Conservation (phyloP, 257 asterid species). For the Capsicum chinense region DNA sequence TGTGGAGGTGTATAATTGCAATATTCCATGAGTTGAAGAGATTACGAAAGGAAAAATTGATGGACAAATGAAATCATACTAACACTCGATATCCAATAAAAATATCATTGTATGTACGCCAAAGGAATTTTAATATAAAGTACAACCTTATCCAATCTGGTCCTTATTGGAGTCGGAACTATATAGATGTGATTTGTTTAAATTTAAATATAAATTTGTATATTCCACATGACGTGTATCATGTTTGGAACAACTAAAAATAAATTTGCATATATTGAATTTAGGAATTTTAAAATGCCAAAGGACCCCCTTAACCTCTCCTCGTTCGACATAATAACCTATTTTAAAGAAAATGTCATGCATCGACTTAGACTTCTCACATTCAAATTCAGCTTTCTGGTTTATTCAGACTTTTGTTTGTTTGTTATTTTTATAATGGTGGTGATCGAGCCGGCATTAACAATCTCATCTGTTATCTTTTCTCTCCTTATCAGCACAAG, state of each 20-base stretch:
- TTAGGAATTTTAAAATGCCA: background rate
- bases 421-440: background rate
- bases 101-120: background rate
- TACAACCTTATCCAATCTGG: background rate
- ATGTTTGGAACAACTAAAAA: conserved; percentile 4
- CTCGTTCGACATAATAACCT: conserved; percentile 7
- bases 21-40: background rate
- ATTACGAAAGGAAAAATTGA: background rate
- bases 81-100: conserved; percentile 3
- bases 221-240: background rate
- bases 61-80: background rate
- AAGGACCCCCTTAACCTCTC: background rate
- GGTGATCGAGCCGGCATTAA: background rate
- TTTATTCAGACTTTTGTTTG: background rate
- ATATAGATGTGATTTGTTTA: background rate
- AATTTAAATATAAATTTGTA: background rate
- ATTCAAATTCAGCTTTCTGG: background rate
- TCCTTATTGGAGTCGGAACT: background rate
- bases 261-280: background rate
- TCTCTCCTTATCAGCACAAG: background rate
- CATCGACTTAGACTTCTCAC: background rate
- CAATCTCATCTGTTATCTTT: background rate
- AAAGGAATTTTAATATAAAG: background rate
- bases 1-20: conserved; percentile 2
- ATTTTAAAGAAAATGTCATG: background rate